These are phyloP conservation scores for Arachis hypogaea DNA, from an alignment of 306 rosid genomes.

Conservation along the genomic window DNA sequence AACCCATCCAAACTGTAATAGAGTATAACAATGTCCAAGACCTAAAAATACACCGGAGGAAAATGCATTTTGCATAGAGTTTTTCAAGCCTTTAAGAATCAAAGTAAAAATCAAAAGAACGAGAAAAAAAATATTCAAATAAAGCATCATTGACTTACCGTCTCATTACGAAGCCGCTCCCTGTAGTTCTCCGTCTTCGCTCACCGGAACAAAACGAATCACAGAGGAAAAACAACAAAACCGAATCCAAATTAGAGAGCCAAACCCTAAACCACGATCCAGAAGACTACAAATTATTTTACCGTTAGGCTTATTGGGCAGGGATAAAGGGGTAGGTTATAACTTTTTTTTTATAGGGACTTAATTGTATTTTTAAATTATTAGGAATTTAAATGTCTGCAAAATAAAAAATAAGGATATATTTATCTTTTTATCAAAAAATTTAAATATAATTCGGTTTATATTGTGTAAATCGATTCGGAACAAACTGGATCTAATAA, in stretches of 20 bases:
- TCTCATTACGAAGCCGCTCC: slow-evolving; percentile 72
- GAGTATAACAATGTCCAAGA: slow-evolving; percentile 62
- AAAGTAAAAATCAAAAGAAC: slow-evolving; percentile 16
- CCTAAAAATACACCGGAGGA: slow-evolving; percentile 45
- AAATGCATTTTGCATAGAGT: slow-evolving; percentile 30
- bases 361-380: too few relatives aligned
- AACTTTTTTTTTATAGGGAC: too few relatives aligned
- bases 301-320: too few relatives aligned
- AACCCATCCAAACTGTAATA: slow-evolving; percentile 16
- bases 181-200: slow-evolving; percentile 69
- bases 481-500: too few relatives aligned
- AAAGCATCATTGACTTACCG: slow-evolving; percentile 60
- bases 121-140: not conserved
- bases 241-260: slow-evolving; percentile 54
- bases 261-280: slow-evolving; percentile 84
- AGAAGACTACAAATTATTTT: slow-evolving; percentile 39
- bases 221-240: slow-evolving; percentile 38
- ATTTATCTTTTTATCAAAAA: too few relatives aligned
- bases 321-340: too few relatives aligned
- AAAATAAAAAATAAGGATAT: too few relatives aligned
- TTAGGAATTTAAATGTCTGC: too few relatives aligned
- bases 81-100: slow-evolving; percentile 25
- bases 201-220: slow-evolving; percentile 46
- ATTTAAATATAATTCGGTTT: too few relatives aligned
- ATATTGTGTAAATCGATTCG: too few relatives aligned